phyloP scores from a whole-genome alignment of 2,329 filamentous ascomycete genomes.

The Hypoxylon sp. region DNA sequence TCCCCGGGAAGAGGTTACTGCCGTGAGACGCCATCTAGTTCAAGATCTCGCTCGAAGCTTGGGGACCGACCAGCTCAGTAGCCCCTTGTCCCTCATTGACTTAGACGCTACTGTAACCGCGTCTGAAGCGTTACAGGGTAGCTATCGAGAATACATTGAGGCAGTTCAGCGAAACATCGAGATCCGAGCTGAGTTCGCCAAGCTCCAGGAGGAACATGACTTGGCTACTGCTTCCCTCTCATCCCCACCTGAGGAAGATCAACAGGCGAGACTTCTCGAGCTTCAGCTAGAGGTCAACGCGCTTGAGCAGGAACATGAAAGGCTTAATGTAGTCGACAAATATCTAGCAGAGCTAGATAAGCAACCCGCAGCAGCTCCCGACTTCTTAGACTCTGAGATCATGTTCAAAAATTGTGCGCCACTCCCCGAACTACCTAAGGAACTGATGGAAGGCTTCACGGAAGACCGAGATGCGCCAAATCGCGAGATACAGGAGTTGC shows the following conservation, averaged over 20 bases:
- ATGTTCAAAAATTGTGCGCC: slow-evolving; percentile 61
- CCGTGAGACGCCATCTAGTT: slow-evolving; percentile 68
- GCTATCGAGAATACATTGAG: slow-evolving; percentile 68
- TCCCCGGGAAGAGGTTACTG: slow-evolving; percentile 68
- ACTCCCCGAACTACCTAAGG: slow-evolving; percentile 65
- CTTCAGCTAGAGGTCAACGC: slow-evolving; percentile 66
- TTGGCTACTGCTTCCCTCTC: slow-evolving; percentile 36
- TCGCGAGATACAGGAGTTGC: slow-evolving; percentile 61
- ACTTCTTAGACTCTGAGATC: slow-evolving; percentile 63
- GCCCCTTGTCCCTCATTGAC: slow-evolving; percentile 64
- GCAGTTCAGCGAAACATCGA: slow-evolving; percentile 66
- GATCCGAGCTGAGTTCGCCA: slow-evolving; percentile 63
- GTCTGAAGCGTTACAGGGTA: slow-evolving; percentile 59
- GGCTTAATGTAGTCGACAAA: slow-evolving; percentile 64
- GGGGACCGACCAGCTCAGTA: slow-evolving; percentile 58
- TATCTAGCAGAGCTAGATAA: slow-evolving; percentile 65
- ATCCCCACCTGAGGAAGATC: slow-evolving; percentile 44
- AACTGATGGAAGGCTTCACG: slow-evolving; percentile 65
- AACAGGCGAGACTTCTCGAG: slow-evolving; percentile 55
- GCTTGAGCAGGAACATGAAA: slow-evolving; percentile 65
- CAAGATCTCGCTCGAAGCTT: slow-evolving; percentile 66
- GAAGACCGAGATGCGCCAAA: slow-evolving; percentile 56
- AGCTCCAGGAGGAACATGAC: slow-evolving; percentile 52
- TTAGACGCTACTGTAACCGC: slow-evolving; percentile 54
- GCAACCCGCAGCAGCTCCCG: slow-evolving; percentile 64